Percentiles rank a stretch among this genome's conserved stretches.
Conservation (phyloP, 2,329 filamentous ascomycete genomes). For the Shiraia bambusicola region DNA sequence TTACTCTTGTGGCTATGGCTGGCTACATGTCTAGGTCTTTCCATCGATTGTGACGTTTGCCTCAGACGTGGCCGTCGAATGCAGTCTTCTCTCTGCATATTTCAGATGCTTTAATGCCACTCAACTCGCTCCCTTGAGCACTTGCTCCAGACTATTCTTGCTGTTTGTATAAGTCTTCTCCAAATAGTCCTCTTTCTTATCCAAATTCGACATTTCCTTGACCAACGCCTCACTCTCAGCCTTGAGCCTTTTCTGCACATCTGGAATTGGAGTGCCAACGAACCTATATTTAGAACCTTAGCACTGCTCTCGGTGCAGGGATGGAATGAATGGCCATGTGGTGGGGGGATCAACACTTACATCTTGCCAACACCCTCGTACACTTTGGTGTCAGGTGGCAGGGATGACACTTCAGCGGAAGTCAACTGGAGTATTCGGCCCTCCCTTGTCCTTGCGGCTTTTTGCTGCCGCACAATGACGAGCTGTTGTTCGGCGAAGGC, state of each 20-base stretch:
- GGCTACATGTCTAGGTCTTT: too few relatives aligned
- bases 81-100: background rate
- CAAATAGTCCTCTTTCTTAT: slow-evolving; percentile 88
- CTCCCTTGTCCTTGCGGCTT: slow-evolving; percentile 82
- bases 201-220: slow-evolving; percentile 74
- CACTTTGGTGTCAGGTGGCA: slow-evolving; percentile 74
- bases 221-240: slow-evolving; percentile 74
- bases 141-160: slow-evolving; percentile 84
- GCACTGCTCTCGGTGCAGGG: background rate
- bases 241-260: slow-evolving; percentile 74
- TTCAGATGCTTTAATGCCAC: background rate
- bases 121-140: slow-evolving; percentile 59
- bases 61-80: too few relatives aligned
- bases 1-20: too few relatives aligned
- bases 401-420: slow-evolving; percentile 73
- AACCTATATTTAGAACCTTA: slow-evolving; percentile 64
- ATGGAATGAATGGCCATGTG: background rate
- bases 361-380: slow-evolving; percentile 98
- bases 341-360: slow-evolving; percentile 51
- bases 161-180: slow-evolving; percentile 97
- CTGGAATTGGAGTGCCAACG: slow-evolving; percentile 70
- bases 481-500: slow-evolving; percentile 90
- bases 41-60: too few relatives aligned
- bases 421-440: slow-evolving; percentile 87
- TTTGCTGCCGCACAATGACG: slow-evolving; percentile 78